Evolutionary conservation across 306 rosid genomes (phyloP).

Genomic region (Sicyos baderoa): DNA sequence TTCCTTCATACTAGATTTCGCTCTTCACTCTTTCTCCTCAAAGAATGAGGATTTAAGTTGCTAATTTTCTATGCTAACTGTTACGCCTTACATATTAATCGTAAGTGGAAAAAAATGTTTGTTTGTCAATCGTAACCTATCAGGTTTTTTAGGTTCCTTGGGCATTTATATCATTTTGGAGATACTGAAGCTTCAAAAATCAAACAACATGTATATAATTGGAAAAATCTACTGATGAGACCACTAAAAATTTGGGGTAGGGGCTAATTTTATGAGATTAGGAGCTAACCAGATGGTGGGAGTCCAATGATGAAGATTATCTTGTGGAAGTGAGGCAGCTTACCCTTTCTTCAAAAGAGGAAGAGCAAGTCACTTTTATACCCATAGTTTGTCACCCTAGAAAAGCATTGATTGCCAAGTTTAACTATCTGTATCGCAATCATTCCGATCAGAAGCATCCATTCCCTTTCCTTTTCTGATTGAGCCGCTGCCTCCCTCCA

Average conservation of each 20-base stretch:
- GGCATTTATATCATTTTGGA: background rate
- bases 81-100: background rate
- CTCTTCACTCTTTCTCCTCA: background rate
- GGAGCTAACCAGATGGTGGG: no score
- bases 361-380: background rate
- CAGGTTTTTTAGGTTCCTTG: background rate
- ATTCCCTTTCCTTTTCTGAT: no score
- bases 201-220: background rate
- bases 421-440: background rate
- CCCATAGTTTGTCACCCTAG: background rate
- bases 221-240: background rate
- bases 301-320: background rate
- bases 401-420: background rate
- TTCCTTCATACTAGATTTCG: background rate
- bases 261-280: background rate
- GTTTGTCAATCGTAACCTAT: background rate
- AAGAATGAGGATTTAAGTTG: background rate
- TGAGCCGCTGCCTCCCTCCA: no score
- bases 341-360: conserved; percentile 2
- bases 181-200: background rate
- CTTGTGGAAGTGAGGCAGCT: conserved; percentile 3
- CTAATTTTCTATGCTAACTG: background rate
- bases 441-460: no score
- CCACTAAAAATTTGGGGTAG: background rate
- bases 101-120: background rate